Base-by-base conservation (phyloP, 2,329 filamentous ascomycete species). In the Karstenula rhodostoma region DNA sequence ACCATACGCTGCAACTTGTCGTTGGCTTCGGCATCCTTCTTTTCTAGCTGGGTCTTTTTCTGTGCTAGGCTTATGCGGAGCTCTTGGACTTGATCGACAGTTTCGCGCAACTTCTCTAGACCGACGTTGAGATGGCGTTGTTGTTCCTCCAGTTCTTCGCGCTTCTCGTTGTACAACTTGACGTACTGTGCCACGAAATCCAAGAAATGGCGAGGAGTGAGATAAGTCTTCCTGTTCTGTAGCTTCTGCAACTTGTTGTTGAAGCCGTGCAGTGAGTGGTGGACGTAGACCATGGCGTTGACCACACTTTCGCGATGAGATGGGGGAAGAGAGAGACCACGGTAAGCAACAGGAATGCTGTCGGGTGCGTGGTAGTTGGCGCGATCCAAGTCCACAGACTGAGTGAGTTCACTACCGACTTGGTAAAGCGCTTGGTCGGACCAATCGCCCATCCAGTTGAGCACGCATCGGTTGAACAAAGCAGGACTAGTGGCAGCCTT, bases 401-500 rank as follows among this genome's bases (percentile, higher is more conserved):
- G 91, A 0, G 96, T 99, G 59, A 99, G 87, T 79, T 99, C 95
- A 64, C 92, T 93, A 25, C 92, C 94, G 64, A 99, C 96, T 79
- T 99, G 96, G 89, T 96, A 99, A 22, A 99, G 86, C 40, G 95
- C 96, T 81, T 99, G 95, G 78, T 99, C 95, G 55, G 95, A 99
- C 95, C 95, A 99, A 80, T 99, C 95, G 66, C 95, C 95, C 77
- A 99, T 97, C 95, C 95, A 99, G 81, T 99, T 99, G 70, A 99
- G 89, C 51, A 99, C 95, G 76, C 95, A 99, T 85, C 95, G 90
- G 83, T 99, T 99, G 90, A 99, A 99, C 73, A 99, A 82, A 43
- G 95, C 95, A 61, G 95, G 95, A 86, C 93, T 97, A 3, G 96
- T 99, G 29, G 95, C 96, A 58, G 95, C 95, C 82, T 97, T 98